Percentiles rank a stretch among this genome's conserved stretches.
Evolutionary conservation across 2,329 filamentous ascomycete species (phyloP).

Genomic region (Penicillium hordei): DNA sequence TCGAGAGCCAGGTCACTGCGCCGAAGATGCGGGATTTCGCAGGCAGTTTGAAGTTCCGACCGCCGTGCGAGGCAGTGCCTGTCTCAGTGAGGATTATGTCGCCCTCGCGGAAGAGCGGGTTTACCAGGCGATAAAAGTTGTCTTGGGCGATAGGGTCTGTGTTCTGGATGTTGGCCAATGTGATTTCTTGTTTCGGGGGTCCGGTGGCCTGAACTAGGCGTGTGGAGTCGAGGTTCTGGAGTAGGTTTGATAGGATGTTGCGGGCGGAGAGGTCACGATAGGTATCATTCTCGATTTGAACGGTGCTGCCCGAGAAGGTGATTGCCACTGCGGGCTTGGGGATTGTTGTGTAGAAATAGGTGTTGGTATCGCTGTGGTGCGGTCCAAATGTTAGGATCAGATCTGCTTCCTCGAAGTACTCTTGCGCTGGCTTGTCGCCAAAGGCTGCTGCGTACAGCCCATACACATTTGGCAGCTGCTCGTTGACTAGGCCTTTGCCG

Average conservation of each 20-base stretch:
- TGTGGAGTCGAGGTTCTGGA: conserved; percentile 59
- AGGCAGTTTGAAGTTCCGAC: conserved; percentile 53
- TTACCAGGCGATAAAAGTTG: conserved; percentile 51
- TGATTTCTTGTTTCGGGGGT: conserved; percentile 17
- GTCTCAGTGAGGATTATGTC: conserved; percentile 61
- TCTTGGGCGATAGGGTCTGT: conserved; percentile 48
- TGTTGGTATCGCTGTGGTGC: conserved; percentile 48
- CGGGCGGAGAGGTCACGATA: conserved; percentile 78
- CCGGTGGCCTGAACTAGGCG: conserved; percentile 53
- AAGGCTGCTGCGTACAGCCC: conserved; percentile 51
- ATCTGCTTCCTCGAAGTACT: conserved; percentile 43
- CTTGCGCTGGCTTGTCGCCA: conserved; percentile 33
- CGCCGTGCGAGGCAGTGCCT: conserved; percentile 58
- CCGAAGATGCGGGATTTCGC: conserved; percentile 50
- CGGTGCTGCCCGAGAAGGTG: conserved; percentile 73
- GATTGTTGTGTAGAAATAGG: conserved; percentile 74
- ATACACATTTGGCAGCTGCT: conserved; percentile 49
- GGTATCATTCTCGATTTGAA: conserved; percentile 72
- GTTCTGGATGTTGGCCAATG: conserved; percentile 44
- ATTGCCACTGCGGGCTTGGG: conserved; percentile 75
- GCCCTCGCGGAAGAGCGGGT: conserved; percentile 50
- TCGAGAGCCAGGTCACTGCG: conserved; percentile 59
- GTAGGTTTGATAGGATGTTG: conserved; percentile 71
- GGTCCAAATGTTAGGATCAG: conserved; percentile 40
- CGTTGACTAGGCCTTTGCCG: conserved; percentile 54